Conservation (phyloP, 208 protist species). For the Trypanosoma lewisi region DNA sequence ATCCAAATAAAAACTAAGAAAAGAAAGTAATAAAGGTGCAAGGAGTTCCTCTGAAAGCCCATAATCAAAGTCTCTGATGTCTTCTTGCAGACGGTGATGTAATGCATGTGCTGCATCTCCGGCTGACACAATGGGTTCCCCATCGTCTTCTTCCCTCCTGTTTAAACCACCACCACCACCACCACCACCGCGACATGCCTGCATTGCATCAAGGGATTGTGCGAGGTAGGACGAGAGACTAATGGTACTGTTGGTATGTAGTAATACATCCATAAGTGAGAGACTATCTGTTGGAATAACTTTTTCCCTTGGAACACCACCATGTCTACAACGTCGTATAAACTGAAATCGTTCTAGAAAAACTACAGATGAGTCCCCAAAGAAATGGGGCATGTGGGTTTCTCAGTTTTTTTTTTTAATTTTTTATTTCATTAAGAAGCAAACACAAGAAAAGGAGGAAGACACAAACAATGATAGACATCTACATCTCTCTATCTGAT, state of each 20-base stretch:
- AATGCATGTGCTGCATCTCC: not conserved
- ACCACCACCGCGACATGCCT: too few species aligned
- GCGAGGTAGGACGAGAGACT: conserved; percentile 17
- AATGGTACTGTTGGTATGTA: conserved; percentile 42
- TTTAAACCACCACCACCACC: not conserved
- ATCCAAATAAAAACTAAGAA: conserved; percentile 33
- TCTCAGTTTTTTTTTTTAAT: too few species aligned
- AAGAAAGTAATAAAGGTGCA: conserved; percentile 27
- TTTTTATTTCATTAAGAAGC: not conserved
- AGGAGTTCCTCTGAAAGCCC: conserved; percentile 23
- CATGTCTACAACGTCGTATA: conserved; percentile 1
- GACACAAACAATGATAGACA: too few species aligned
- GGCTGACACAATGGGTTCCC: too few species aligned
- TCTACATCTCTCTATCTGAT: too few species aligned
- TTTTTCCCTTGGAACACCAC: not conserved
- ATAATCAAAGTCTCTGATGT: conserved; percentile 20
- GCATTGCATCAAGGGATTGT: not conserved
- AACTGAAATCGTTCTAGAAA: conserved; percentile 26
- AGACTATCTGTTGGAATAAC: conserved; percentile 26
- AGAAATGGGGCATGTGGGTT: conserved; percentile 16
- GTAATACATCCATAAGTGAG: conserved; percentile 39
- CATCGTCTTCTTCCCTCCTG: conserved; percentile 4
- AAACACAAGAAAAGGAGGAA: conserved; percentile 3
- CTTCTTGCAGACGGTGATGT: not conserved
- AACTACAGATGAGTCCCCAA: conserved; percentile 15